Evolutionary conservation across 345 rosid species (phyloP), one percentile per base, ranked within the genome.

Genomic region (Eutrema yunnanense): DNA sequence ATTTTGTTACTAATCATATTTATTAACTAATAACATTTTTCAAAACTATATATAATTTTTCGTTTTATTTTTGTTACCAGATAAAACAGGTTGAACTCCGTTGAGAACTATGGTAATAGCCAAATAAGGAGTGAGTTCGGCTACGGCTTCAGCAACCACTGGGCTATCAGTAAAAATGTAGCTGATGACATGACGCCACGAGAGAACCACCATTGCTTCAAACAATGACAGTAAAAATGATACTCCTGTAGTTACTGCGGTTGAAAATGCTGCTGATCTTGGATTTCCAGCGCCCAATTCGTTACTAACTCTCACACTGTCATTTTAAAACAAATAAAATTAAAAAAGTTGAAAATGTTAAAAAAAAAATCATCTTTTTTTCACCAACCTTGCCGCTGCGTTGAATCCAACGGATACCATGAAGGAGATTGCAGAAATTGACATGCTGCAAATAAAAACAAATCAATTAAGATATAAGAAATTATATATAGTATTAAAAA

Each of bases 351-450:
- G 14, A 42, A 57, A 40, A 30, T 48, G 43, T 30, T 2, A 19
- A 4, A 4, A 49, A 4, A 32, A 54, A 32, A 54, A 9, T 7
- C 1, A 22, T 13, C 1, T 10, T 7, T 54, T 54, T 4, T 62
- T 37, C 1, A 67, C 65, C 43, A 43, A 89, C 96, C 96, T 89
- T 48, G 87, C 91, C 32, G 92, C 96, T 13, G 92, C 96, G 65
- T 87, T 89, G 76, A 89, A 86, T 32, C 92, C 96, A 67, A 87
- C 79, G 0, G 96, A 61, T 34, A 89, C 82, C 96, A 89, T 87
- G 62, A 49, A 84, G 3, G 83, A 81, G 83, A 88, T 77, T 12
- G 89, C 87, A 6, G 81, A 60, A 13, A 89, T 82, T 11, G 86
- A 59, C 90, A 86, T 81, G 83, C 96, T 89, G 81, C 77, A 75